These are phyloP conservation scores for Penicillium fimorum DNA, from an alignment of 495 filamentous ascomycete species.

Conservation along the genomic window DNA sequence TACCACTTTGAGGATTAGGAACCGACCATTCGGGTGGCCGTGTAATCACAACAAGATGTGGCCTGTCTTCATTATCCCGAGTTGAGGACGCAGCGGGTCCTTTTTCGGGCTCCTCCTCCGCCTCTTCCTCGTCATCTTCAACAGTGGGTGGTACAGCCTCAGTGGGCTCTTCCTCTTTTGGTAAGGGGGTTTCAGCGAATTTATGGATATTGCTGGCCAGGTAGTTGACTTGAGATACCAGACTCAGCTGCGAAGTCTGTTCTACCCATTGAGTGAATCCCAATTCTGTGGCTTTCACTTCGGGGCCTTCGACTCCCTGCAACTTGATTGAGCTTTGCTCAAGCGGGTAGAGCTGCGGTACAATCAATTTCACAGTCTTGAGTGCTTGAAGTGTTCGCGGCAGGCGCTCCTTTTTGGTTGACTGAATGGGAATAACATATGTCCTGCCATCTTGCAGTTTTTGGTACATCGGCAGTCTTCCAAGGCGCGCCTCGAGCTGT, in stretches of 20 bases:
- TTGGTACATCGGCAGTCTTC: conserved; percentile 62
- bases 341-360: conserved; percentile 73
- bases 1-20: conserved; percentile 38
- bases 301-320: conserved; percentile 58
- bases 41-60: conserved; percentile 73
- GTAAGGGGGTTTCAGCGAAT: conserved; percentile 55
- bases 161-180: conserved; percentile 21
- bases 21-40: conserved; percentile 79
- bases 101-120: conserved; percentile 14
- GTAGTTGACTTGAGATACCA: conserved; percentile 77
- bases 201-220: conserved; percentile 70
- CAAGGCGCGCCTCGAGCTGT: conserved; percentile 79
- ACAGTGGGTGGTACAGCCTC: background rate
- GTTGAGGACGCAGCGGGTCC: conserved; percentile 4
- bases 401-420: conserved; percentile 59
- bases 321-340: conserved; percentile 66
- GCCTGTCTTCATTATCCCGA: conserved; percentile 42
- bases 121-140: conserved; percentile 1
- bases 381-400: conserved; percentile 61
- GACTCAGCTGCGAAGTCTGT: conserved; percentile 56
- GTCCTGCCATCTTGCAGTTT: conserved; percentile 64
- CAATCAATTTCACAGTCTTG: conserved; percentile 63
- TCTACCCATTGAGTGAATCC: conserved; percentile 61
- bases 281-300: conserved; percentile 59
- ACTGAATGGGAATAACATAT: conserved; percentile 72